Base-by-base conservation (phyloP, 2,329 filamentous ascomycete genomes). In the Nigrospora osmanthi region DNA sequence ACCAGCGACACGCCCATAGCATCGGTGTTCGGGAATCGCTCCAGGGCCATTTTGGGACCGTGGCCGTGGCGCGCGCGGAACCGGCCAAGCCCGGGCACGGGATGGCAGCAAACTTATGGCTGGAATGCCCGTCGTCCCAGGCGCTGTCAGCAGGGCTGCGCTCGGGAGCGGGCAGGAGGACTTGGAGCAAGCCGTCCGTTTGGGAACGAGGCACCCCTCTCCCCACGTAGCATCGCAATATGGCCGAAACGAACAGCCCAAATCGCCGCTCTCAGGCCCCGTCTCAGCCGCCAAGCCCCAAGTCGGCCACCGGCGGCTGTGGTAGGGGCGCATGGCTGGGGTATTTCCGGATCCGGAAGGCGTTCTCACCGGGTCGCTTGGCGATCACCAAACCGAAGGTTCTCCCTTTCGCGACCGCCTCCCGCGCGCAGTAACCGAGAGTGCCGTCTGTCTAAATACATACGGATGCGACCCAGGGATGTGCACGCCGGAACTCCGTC, bases 401-500 rank as follows among this genome's bases (percentile, higher is more conserved):
- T 6, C 15, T 49, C 31, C 54, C 54, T 42, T 50, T 57, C 10
- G 47, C 14, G 32, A 32, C 42, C 12, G 52, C 47, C 50, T 63
- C 62, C 7, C 23, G 6, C 23, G 2, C 6, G 23, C 23, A 28
- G 23, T 28, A 28, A 28, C 23, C 9, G 23, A 10, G 23, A 28
- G 23, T 28, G 23, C 23, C 10, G 23, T 28, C 23, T 28, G 7
- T 28, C 23, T 28, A 28, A 28, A 28, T 28, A 28, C 23, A 28
- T 28, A 28, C 23, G 23, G 23, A 28, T 28, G 23, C 6, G 2
- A 28, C 23, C 23, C 23, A 28, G 23, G 23, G 23, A 28, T 28
- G 23, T 28, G 6, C 23, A 28, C 5, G 9, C 23, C 23, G 6
- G 23, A 7, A 10, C 9, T 28, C 23, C 23, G 9, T 28, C 23